Conservation (phyloP, 2,329 filamentous ascomycete genomes). For the Diaporthe sp. region DNA sequence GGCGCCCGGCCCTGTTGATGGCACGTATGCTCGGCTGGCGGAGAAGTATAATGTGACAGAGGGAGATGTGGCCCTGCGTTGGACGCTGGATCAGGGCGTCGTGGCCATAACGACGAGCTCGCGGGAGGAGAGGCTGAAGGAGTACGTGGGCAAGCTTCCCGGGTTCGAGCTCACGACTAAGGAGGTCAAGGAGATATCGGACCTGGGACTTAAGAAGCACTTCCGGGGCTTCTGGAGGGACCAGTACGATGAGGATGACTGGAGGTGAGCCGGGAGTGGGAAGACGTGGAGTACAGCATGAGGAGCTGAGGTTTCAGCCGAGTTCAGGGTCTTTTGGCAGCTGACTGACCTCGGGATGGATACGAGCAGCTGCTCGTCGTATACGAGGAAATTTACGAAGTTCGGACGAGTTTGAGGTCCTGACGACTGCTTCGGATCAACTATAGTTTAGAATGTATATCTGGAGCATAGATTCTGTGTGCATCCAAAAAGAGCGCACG, state of each 20-base stretch:
- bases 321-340: not conserved
- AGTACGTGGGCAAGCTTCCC: constrained; percentile 25
- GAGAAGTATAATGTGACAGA: constrained; percentile 66
- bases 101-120: constrained; percentile 65
- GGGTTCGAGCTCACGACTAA: constrained; percentile 18
- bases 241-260: constrained; percentile 32
- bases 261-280: constrained; percentile 21
- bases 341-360: not conserved
- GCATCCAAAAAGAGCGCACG: not conserved
- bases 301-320: not conserved
- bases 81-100: constrained; percentile 67
- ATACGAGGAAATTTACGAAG: not conserved
- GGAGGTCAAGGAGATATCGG: constrained; percentile 34
- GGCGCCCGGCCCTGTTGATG: constrained; percentile 52
- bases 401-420: not conserved
- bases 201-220: constrained; percentile 36
- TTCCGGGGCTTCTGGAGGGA: constrained; percentile 33
- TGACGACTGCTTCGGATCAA: not conserved
- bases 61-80: constrained; percentile 66
- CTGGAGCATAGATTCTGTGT: not conserved
- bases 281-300: not conserved
- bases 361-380: too few relatives aligned
- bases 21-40: constrained; percentile 50
- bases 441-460: not conserved
- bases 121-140: constrained; percentile 22